Percentiles rank a stretch among this genome's conserved stretches.
Evolutionary conservation across 2,329 filamentous ascomycete species (phyloP).

Genomic region (Rutstroemia sp.): DNA sequence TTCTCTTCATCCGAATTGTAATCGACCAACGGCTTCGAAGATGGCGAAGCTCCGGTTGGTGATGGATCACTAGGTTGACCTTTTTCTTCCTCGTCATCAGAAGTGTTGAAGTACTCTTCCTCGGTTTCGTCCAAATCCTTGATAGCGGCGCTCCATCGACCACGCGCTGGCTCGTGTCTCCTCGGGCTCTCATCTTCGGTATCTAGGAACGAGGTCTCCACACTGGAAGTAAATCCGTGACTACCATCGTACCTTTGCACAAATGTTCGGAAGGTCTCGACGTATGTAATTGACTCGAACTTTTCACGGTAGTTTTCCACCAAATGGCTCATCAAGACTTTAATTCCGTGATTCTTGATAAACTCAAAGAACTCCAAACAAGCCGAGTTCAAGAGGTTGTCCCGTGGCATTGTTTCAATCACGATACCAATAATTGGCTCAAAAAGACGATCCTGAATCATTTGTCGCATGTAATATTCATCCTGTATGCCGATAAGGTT

Average conservation of each 20-base stretch:
- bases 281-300: conserved; percentile 67
- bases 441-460: conserved; percentile 74
- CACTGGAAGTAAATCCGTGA: conserved; percentile 55
- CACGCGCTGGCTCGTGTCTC: conserved; percentile 43
- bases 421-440: conserved; percentile 81
- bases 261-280: conserved; percentile 75
- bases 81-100: conserved; percentile 68
- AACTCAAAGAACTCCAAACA: conserved; percentile 92
- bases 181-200: conserved; percentile 51
- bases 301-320: conserved; percentile 78
- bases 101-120: conserved; percentile 89
- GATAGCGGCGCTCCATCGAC: conserved; percentile 49
- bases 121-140: conserved; percentile 80
- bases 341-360: conserved; percentile 75
- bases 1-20: conserved; percentile 90
- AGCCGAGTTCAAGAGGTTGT: conserved; percentile 89
- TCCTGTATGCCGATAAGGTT: conserved; percentile 79
- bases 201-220: conserved; percentile 64
- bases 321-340: conserved; percentile 73
- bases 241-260: conserved; percentile 74
- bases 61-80: conserved; percentile 30
- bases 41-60: conserved; percentile 56
- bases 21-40: conserved; percentile 72
- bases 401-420: conserved; percentile 76
- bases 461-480: conserved; percentile 81